Base-by-base conservation (phyloP, 768 basidiomycete genomes). In the Butyriboletus loyo region DNA sequence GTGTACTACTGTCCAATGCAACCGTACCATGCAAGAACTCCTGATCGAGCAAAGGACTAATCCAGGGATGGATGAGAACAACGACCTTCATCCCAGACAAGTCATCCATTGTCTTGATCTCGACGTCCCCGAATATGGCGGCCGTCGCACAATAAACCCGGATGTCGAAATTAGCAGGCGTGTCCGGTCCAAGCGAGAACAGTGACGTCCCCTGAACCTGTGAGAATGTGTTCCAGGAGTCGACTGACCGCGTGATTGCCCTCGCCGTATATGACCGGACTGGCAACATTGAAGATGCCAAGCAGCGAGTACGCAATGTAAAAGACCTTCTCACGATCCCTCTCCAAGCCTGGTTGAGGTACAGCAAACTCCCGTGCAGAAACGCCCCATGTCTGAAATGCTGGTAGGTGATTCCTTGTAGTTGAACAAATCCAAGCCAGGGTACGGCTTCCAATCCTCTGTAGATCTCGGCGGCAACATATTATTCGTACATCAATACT, bases 181-280 rank as follows among this genome's bases (percentile, higher is more conserved):
- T n/a, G n/a, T n/a, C n/a, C n/a, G n/a, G 59, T 62, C 56, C 60
- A 62, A 21, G 60, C 61, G 1, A 62, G 51, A 25, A 62, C 28
- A 1, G 49, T 48, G 5, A 49, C 46, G 5, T 62, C 56, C 0
- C 51, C 46, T 0, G 59, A 62, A 3, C 56, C 50, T 0, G 46
- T 41, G 11, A 61, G 19, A 7, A 61, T 40, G 19, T 61, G 48
- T n/a, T 58, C 60, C 30, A 61, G 19, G 11, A 61, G 24, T 3
- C 60, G 49, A 7, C 59, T 55, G 0, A 61, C 50, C 0, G 60
- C 55, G 1, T 34, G 50, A 22, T 36, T 19, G 0, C 59, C 52
- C 45, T 61, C 60, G 2, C 59, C 60, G 4, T 59, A 59, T 5
- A 54, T 58, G 15, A 48, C 30, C 2, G 49, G 50, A 11, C 59